Evolutionary conservation across 2,329 filamentous ascomycete species (phyloP), one percentile per base, ranked within the genome.

Genomic region (Neopestalotiopsis rosae): DNA sequence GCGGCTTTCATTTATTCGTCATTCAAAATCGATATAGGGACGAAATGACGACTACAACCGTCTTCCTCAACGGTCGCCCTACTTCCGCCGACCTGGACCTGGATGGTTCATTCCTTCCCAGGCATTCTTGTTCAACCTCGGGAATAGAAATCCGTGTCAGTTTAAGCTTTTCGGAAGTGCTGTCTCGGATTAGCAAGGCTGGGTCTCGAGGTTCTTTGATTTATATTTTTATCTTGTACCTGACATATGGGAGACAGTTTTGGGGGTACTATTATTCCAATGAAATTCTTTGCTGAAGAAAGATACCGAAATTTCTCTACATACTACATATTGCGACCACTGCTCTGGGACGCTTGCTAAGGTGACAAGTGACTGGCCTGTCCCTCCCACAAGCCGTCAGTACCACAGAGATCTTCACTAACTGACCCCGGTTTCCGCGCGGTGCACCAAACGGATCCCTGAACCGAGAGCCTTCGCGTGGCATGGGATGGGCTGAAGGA

Each of bases 41-140:
- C 34, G 10, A 38, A 38, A 28, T 28, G 34, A 38, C 34, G 6
- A 7, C 34, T 38, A 7, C 10, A 10, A 10, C 1, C 10, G 34
- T 6, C 6, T 10, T 38, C 34, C 34, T 10, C 13, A 20, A 24
- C 40, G 42, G 52, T 56, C 45, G 63, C 45, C 12, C n/a, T n/a
- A 5, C 30, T 66, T 66, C 63, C 63, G 63, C 40, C 40, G 17
- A 28, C 63, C 49, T 66, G 63, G 63, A 66, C 49, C 63, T 66
- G 45, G 63, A n/a, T 38, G 56, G 32, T 34, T 38, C 28, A 57
- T 34, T 59, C 20, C 57, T 14, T 24, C 56, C 28, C 30, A 30
- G 10, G 24, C 30, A 30, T 59, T 20, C 59, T 62, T 57, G 42
- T 34, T 56, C 63, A 56, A 66, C 28, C 34, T 56, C 49, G 42